Base-by-base conservation (phyloP, 257 asterid species). In the Nicotiana benthamiana region DNA sequence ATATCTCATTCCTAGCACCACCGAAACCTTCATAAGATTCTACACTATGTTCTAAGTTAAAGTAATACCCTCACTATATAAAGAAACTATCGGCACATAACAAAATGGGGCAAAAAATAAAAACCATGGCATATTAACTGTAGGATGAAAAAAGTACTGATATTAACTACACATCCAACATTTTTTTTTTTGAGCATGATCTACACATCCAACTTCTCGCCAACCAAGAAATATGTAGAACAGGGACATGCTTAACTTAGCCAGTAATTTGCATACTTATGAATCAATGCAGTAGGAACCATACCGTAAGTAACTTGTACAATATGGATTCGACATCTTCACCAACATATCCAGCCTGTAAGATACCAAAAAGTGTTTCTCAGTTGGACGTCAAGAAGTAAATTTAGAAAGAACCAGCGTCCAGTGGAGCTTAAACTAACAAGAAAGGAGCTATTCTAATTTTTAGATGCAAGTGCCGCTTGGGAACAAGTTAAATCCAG, bases 261-360 rank as follows among this genome's bases (percentile, higher is more conserved):
- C 24, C 60, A 74, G 75, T 70, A 60, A 75, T 43, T 20, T 48
- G 78, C 34, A 15, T 22, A 26, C 36, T 24, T 74, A 74, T 46
- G 16, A 74, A 74, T 48, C 61, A 24, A 20, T 24, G 56, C 56
- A 51, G 54, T 5, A 30, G 48, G 77, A 81, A 81, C 17, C 75
- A 60, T 89, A 94, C 98, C 86, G 82, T 82, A 77, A 94, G 97
- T 82, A 94, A 83, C 87, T 94, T 94, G 90, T 92, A 88, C 88
- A 94, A 84, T 89, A 94, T 94, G 76, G 98, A 92, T 88, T 92
- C 98, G 65, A 94, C 98, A 81, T 94, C 98, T 91, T 94, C 98
- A 54, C 98, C 98, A 76, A 94, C 98, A 68, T 94, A 94, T 81
- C 98, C 98, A 83, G 98, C 98, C 98, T 94, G 95, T 83, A 84